Conservation (phyloP, 1,284 basidiomycete species). For the Grifola frondosa region DNA sequence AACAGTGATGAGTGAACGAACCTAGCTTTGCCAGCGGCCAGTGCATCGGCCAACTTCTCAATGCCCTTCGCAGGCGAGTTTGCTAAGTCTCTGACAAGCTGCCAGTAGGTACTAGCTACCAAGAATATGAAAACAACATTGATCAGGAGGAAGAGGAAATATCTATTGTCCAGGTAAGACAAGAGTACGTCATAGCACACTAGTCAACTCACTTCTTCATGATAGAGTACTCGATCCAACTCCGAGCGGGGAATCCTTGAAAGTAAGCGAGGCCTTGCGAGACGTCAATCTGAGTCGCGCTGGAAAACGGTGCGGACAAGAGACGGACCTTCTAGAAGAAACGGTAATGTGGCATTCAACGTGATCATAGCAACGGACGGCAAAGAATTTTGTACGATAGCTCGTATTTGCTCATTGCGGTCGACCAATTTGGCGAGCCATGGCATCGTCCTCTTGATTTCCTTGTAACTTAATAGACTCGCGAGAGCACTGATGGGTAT, state of each 20-base stretch:
- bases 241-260: slow-evolving; percentile 87
- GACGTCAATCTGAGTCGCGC: slow-evolving; percentile 4
- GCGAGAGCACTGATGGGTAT: slow-evolving; percentile 86
- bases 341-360: slow-evolving; percentile 88
- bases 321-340: slow-evolving; percentile 81
- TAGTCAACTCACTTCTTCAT: slow-evolving; percentile 81
- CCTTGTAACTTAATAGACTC: slow-evolving; percentile 83
- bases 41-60: slow-evolving; percentile 81
- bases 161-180: slow-evolving; percentile 48
- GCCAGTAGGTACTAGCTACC: slow-evolving; percentile 87
- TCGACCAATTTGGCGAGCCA: slow-evolving; percentile 83
- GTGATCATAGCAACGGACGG: slow-evolving; percentile 88
- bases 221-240: slow-evolving; percentile 91
- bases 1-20: slow-evolving; percentile 28
- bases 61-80: slow-evolving; percentile 87
- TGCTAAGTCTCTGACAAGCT: slow-evolving; percentile 83
- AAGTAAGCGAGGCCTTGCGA: slow-evolving; percentile 75
- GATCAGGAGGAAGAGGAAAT: slow-evolving; percentile 91
- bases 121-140: slow-evolving; percentile 97
- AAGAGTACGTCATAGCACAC: neutral
- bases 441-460: slow-evolving; percentile 87
- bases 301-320: neutral
- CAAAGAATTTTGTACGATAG: slow-evolving; percentile 90
- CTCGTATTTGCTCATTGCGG: slow-evolving; percentile 74
- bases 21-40: slow-evolving; percentile 75